These are phyloP conservation scores for Boletus reticuloceps DNA, from an alignment of 768 basidiomycete genomes.

Conservation along the genomic window DNA sequence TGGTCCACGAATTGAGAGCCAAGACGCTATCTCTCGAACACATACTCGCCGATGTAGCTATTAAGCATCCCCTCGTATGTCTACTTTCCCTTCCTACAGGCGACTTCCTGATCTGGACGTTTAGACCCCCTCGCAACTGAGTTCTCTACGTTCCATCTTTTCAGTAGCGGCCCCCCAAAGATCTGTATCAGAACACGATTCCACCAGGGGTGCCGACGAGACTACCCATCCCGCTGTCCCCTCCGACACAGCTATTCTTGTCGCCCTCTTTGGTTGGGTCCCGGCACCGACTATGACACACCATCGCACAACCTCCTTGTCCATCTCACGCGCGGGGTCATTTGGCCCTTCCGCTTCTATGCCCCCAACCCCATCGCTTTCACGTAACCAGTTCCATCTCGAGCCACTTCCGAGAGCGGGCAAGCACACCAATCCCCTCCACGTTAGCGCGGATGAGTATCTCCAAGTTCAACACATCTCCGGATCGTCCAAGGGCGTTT, in stretches of 20 bases:
- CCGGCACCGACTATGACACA: constrained; percentile 30
- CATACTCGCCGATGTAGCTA: constrained; percentile 49
- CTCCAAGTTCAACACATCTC: constrained; percentile 15
- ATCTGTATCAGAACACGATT: constrained; percentile 28
- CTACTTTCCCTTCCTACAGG: not conserved
- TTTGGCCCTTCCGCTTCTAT: constrained; percentile 27
- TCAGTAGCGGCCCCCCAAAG: constrained; percentile 27
- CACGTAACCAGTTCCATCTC: constrained; percentile 34
- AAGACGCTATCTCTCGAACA: constrained; percentile 54
- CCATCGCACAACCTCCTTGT: constrained; percentile 15
- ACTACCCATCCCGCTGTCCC: constrained; percentile 18
- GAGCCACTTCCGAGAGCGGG: constrained; percentile 15
- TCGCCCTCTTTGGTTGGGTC: constrained; percentile 51
- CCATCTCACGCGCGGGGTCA: constrained; percentile 25
- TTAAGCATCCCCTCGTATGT: constrained; percentile 75
- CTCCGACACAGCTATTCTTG: constrained; percentile 39
- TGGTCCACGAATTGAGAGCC: constrained; percentile 57
- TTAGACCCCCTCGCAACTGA: constrained; percentile 59
- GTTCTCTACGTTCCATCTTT: constrained; percentile 49
- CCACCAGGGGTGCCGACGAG: constrained; percentile 10
- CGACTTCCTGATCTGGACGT: constrained; percentile 7
- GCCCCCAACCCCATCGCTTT: constrained; percentile 32
- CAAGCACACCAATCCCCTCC: constrained; percentile 22
- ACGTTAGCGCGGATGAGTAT: constrained; percentile 21
- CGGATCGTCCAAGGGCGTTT: constrained; percentile 7